These are phyloP conservation scores for Eutrema salsugineum DNA, from an alignment of 441 rosid species.

Conservation along the genomic window DNA sequence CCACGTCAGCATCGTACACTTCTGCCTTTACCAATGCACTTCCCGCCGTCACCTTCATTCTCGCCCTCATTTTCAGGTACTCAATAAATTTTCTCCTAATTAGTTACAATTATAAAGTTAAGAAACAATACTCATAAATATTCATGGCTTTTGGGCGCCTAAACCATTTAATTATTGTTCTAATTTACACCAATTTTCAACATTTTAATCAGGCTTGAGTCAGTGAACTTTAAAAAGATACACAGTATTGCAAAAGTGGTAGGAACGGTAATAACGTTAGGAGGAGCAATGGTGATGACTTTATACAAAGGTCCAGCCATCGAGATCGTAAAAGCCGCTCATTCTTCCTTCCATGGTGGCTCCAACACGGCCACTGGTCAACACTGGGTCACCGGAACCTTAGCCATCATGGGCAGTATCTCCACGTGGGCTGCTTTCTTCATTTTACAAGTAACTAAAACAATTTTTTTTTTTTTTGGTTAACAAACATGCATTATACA, in stretches of 20 bases:
- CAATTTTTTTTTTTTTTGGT: background rate
- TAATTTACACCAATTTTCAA: background rate
- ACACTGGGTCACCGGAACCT: slow-evolving; percentile 29
- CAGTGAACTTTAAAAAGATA: slow-evolving; percentile 50
- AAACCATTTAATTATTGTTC: background rate
- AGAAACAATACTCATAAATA: background rate
- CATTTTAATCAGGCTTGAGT: slow-evolving; percentile 55
- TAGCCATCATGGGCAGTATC: slow-evolving; percentile 33
- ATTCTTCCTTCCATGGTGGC: slow-evolving; percentile 20
- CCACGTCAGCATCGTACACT: slow-evolving; percentile 88
- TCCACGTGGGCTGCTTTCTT: slow-evolving; percentile 33
- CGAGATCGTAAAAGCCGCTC: slow-evolving; percentile 32
- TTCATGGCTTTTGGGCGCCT: background rate
- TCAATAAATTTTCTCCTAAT: background rate
- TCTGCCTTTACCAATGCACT: slow-evolving; percentile 71
- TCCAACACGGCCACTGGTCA: slow-evolving; percentile 20
- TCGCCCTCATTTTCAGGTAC: slow-evolving; percentile 89
- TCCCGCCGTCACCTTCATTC: slow-evolving; percentile 79
- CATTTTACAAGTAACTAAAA: slow-evolving; percentile 21
- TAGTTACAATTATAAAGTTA: background rate
- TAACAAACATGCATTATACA: background rate
- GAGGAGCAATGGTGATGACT: slow-evolving; percentile 87
- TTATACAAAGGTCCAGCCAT: slow-evolving; percentile 65
- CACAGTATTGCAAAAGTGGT: slow-evolving; percentile 71
- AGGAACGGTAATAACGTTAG: slow-evolving; percentile 75